phyloP scores from a whole-genome alignment of 2,329 filamentous ascomycete genomes.

The Pseudogymnoascus sp. region DNA sequence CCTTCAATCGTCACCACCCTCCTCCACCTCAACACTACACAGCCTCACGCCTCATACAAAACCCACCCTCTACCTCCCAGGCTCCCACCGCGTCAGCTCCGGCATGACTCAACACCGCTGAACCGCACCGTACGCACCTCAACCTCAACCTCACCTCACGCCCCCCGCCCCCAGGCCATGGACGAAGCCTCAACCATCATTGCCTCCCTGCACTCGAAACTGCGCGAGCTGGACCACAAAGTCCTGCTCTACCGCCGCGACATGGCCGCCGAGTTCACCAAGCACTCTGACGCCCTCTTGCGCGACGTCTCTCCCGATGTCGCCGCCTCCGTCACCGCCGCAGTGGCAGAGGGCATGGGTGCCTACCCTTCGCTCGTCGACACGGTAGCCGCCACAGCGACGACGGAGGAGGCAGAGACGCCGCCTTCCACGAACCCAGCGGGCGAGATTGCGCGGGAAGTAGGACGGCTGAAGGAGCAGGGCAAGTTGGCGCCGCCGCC shows the following conservation, averaged over 20 bases:
- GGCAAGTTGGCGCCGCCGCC: background rate
- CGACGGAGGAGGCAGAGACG: background rate
- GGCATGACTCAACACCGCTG: background rate
- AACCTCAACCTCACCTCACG: background rate
- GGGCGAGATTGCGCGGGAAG: background rate
- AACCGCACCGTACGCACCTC: background rate
- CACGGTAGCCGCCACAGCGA: background rate
- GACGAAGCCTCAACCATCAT: slow-evolving; percentile 67
- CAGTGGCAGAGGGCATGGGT: slow-evolving; percentile 26
- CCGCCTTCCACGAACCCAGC: background rate
- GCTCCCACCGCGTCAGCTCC: background rate
- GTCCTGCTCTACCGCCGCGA: slow-evolving; percentile 48
- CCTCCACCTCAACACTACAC: background rate
- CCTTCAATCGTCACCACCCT: background rate
- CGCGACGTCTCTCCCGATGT: slow-evolving; percentile 38
- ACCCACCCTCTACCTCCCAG: background rate
- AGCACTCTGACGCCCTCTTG: slow-evolving; percentile 43
- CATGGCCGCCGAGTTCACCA: slow-evolving; percentile 48
- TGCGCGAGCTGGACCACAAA: slow-evolving; percentile 47
- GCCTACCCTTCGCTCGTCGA: slow-evolving; percentile 19
- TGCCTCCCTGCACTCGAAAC: slow-evolving; percentile 51
- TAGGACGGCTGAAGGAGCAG: background rate
- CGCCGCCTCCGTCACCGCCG: slow-evolving; percentile 39
- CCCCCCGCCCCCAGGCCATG: slow-evolving; percentile 47
- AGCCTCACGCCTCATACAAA: background rate